A percentile compares a stretch with the other conserved stretches of the same genome.
Evolutionary conservation across 495 filamentous ascomycete genomes (phyloP).

Genomic region (Aspergillus cavernicola): DNA sequence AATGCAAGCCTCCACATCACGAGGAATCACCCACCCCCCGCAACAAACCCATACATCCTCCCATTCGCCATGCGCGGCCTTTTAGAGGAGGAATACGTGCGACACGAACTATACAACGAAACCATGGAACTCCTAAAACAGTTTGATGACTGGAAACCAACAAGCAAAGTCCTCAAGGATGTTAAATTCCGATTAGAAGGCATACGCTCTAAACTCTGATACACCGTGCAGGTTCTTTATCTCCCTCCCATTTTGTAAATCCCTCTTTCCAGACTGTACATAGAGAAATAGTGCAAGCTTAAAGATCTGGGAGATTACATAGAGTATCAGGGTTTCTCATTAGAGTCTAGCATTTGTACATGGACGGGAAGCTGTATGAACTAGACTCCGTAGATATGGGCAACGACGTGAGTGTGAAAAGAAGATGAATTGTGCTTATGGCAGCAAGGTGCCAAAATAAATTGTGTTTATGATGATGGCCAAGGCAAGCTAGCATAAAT

Average conservation of each 20-base stretch:
- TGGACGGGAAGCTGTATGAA: too few relatives aligned
- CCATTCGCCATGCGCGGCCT: slow-evolving; percentile 93
- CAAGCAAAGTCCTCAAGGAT: slow-evolving; percentile 85
- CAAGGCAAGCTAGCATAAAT: too few relatives aligned
- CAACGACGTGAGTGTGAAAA: too few relatives aligned
- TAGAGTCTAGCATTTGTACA: too few relatives aligned
- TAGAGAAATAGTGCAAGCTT: not conserved
- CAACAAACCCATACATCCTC: slow-evolving; percentile 78
- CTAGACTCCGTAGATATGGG: too few relatives aligned
- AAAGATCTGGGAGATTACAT: not conserved
- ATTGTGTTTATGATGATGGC: too few relatives aligned
- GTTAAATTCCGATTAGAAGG: slow-evolving; percentile 94
- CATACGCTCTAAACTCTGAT: slow-evolving; percentile 75
- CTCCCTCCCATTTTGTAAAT: not conserved
- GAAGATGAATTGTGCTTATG: too few relatives aligned
- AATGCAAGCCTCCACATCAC: slow-evolving; percentile 48
- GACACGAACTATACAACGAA: slow-evolving; percentile 70
- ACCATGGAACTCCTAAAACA: slow-evolving; percentile 74
- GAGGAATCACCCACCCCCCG: slow-evolving; percentile 48
- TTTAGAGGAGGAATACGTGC: slow-evolving; percentile 88
- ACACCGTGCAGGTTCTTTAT: not conserved
- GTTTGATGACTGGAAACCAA: slow-evolving; percentile 92
- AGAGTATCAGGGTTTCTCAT: too few relatives aligned
- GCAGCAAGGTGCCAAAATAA: too few relatives aligned
- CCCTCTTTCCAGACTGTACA: not conserved